Evolutionary conservation across 768 basidiomycete species (phyloP).

Genomic region (Rhodosporidiobolus sp.): DNA sequence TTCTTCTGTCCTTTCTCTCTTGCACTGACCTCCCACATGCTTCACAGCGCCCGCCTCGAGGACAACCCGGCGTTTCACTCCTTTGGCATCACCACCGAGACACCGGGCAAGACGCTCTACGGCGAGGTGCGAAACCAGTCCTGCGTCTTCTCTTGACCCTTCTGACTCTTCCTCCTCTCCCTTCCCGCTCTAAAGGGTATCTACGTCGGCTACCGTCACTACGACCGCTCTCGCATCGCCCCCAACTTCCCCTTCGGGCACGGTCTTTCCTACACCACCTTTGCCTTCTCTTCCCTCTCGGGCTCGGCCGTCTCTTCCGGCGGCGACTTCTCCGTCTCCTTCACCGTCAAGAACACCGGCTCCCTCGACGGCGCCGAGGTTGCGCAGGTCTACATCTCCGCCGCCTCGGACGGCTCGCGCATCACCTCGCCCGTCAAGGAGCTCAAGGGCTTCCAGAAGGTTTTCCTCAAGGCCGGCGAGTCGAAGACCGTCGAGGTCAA

Average conservation of each 20-base stretch:
- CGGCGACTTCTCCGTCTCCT: constrained; percentile 52
- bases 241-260: constrained; percentile 75
- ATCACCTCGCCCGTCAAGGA: constrained; percentile 61
- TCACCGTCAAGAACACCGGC: constrained; percentile 66
- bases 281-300: constrained; percentile 58
- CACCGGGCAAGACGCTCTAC: constrained; percentile 29
- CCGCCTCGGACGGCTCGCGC: constrained; percentile 48
- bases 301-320: constrained; percentile 35
- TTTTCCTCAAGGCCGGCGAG: constrained; percentile 56
- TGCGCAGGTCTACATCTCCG: constrained; percentile 66
- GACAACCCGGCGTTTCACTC: constrained; percentile 60
- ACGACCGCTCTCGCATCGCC: constrained; percentile 60
- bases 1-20: not conserved
- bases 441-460: constrained; percentile 64
- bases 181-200: constrained; percentile 54
- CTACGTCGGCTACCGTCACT: constrained; percentile 55
- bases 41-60: constrained; percentile 56
- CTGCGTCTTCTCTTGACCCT: constrained; percentile 46
- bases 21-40: no score
- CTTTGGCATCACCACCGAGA: constrained; percentile 31
- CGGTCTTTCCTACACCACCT: constrained; percentile 74
- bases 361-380: constrained; percentile 61
- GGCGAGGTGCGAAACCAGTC: constrained; percentile 8
- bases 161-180: constrained; percentile 38
- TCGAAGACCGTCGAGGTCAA: constrained; percentile 51